Conservation (phyloP, 306 rosid genomes). For the Castanea sativa region DNA sequence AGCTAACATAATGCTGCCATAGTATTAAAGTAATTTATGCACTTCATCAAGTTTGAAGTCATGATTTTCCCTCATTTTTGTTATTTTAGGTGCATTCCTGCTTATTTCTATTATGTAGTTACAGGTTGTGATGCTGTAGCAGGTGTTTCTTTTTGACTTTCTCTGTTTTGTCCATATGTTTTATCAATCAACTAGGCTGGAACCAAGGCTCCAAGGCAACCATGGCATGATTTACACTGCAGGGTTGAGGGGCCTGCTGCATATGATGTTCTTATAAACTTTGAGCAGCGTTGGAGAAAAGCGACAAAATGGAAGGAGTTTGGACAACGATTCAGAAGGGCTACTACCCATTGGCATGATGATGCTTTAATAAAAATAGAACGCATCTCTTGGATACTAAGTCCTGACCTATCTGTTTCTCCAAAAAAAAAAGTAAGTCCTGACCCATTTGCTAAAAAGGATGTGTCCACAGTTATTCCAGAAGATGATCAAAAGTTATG, state of each 20-base stretch:
- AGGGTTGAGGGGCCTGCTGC: conserved; percentile 97
- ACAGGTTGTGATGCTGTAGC: not conserved
- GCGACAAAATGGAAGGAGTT: conserved; percentile 79
- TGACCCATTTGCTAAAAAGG: not conserved
- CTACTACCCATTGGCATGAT: conserved; percentile 63
- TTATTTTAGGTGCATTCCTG: not conserved
- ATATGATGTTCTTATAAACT: conserved; percentile 86
- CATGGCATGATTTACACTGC: conserved; percentile 98
- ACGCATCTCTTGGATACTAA: conserved; percentile 92
- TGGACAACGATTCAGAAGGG: conserved; percentile 46
- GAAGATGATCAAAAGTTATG: conserved; percentile 53
- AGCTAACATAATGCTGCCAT: too few relatives aligned
- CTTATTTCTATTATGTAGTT: not conserved
- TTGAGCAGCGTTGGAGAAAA: conserved; percentile 94
- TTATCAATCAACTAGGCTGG: conserved; percentile 56
- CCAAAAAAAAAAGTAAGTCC: too few relatives aligned
- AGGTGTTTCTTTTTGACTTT: not conserved
- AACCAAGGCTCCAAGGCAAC: conserved; percentile 79
- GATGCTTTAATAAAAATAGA: conserved; percentile 72
- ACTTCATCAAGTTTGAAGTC: not conserved
- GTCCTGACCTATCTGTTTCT: conserved; percentile 42
- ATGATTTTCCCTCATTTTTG: conserved; percentile 1
- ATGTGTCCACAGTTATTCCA: conserved; percentile 44
- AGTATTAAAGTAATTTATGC: too few relatives aligned
- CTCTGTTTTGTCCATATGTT: not conserved